Base-by-base conservation (phyloP, 495 filamentous ascomycete genomes). In the Aspergillus ostianus region DNA sequence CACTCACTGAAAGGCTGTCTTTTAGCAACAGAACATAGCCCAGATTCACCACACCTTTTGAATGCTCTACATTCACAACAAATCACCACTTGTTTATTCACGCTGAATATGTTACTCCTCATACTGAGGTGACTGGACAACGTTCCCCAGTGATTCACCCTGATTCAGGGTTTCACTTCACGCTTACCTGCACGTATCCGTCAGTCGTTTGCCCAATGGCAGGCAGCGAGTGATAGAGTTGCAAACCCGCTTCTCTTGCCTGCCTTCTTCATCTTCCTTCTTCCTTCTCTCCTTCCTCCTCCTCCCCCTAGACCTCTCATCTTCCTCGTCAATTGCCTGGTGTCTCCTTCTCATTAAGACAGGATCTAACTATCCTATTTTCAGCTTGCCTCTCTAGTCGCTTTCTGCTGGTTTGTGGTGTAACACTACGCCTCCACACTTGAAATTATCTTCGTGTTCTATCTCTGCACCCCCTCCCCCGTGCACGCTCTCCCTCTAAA, bases 121-220 rank as follows among this genome's bases (percentile, higher is more conserved):
- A 26, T 32, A 12, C 7, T 32, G 30, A 12, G 30, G 30, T 32
- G 30, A 32, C n/a, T n/a, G n/a, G n/a, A n/a, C n/a, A n/a, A n/a
- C n/a, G n/a, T n/a, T n/a, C n/a, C n/a, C n/a, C n/a, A n/a, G n/a
- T n/a, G n/a, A n/a, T n/a, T n/a, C n/a, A n/a, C n/a, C n/a, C n/a
- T n/a, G n/a, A n/a, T n/a, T n/a, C n/a, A n/a, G n/a, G n/a, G n/a
- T n/a, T n/a, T n/a, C n/a, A n/a, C n/a, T n/a, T 62, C 46, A 54
- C 51, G 26, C 20, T 51, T 21, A 10, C 17, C 56, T 63, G 60
- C 55, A 58, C 36, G 17, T 51, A 56, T 41, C 60, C 55, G 56
- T 41, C 18, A 2, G 47, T 20, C 52, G 51, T 63, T 63, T 63
- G 56, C 21, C 51, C 6, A 26, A 21, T 36, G 29, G 9, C 51